A percentile compares a stretch with the other conserved stretches of the same genome.
phyloP scores from a whole-genome alignment of 768 basidiomycete species.

The Phlegmacium glaucopus region DNA sequence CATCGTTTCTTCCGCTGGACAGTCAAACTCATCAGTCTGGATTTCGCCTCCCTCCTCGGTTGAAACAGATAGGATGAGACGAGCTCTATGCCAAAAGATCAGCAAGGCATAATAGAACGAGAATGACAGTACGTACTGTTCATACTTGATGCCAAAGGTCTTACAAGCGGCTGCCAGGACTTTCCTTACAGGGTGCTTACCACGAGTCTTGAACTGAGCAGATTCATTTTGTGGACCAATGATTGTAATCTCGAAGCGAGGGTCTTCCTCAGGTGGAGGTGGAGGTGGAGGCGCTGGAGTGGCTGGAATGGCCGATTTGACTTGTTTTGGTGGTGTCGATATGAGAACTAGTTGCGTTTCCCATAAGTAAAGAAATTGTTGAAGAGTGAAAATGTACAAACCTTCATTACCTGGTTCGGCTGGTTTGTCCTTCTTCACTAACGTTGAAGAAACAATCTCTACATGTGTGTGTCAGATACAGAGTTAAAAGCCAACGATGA shows the following conservation, averaged over 20 bases:
- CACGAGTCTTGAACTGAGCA: constrained; percentile 41
- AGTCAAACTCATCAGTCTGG: constrained; percentile 12
- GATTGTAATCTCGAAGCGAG: constrained; percentile 28
- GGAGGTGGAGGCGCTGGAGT: constrained; percentile 1
- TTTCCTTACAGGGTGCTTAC: constrained; percentile 37
- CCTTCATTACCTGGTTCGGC: background rate
- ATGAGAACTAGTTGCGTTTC: background rate
- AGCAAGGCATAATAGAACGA: background rate
- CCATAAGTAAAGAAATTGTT: too few species aligned
- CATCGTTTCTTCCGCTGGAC: constrained; percentile 22
- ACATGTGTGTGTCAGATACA: background rate
- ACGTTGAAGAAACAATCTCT: background rate
- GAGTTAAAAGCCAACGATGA: background rate
- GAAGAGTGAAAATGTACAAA: background rate
- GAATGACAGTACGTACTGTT: constrained; percentile 18
- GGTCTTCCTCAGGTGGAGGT: constrained; percentile 11
- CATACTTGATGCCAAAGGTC: constrained; percentile 32
- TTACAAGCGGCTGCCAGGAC: constrained; percentile 38
- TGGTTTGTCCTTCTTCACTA: constrained; percentile 7
- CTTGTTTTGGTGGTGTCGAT: background rate
- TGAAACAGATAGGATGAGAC: constrained; percentile 10
- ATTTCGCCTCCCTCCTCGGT: constrained; percentile 10
- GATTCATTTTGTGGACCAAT: constrained; percentile 15
- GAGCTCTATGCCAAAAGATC: constrained; percentile 10
- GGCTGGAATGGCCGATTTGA: background rate